phyloP scores from a whole-genome alignment of 2,329 filamentous ascomycete species.

The Zarea fungicola region DNA sequence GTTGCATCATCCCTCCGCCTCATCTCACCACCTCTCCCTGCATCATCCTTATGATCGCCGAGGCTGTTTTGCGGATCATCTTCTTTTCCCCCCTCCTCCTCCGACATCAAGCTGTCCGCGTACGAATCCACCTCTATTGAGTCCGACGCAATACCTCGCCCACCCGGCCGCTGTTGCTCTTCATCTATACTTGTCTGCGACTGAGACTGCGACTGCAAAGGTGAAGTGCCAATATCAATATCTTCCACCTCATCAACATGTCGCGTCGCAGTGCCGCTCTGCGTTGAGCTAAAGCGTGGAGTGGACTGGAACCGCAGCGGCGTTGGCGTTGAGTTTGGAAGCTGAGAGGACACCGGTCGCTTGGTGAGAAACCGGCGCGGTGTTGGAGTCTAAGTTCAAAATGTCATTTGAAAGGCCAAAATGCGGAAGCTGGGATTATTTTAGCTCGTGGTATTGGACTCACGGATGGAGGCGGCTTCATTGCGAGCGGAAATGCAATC shows the following conservation, averaged over 20 bases:
- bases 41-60: neutral
- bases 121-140: slow-evolving; percentile 27
- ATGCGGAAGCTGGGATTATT: neutral
- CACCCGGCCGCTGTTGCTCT: slow-evolving; percentile 11
- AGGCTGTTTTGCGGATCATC: neutral
- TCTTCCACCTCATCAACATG: slow-evolving; percentile 27
- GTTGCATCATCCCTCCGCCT: slow-evolving; percentile 11
- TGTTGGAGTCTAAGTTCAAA: slow-evolving; percentile 32
- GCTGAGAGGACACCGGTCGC: slow-evolving; percentile 27
- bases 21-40: neutral
- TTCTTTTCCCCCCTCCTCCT: neutral
- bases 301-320: slow-evolving; percentile 32
- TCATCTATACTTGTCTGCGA: slow-evolving; percentile 3
- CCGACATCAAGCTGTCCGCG: slow-evolving; percentile 4
- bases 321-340: slow-evolving; percentile 27
- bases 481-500: no score
- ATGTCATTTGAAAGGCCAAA: neutral
- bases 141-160: slow-evolving; percentile 16
- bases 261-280: slow-evolving; percentile 15
- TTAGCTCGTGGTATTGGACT: neutral
- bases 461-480: slow-evolving; percentile 7
- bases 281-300: slow-evolving; percentile 32
- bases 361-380: slow-evolving; percentile 35
- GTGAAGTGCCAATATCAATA: slow-evolving; percentile 18
- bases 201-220: slow-evolving; percentile 2